A percentile compares a stretch with the other conserved stretches of the same genome.
Conservation (phyloP, 805 yeast species). For the Candida takata region DNA sequence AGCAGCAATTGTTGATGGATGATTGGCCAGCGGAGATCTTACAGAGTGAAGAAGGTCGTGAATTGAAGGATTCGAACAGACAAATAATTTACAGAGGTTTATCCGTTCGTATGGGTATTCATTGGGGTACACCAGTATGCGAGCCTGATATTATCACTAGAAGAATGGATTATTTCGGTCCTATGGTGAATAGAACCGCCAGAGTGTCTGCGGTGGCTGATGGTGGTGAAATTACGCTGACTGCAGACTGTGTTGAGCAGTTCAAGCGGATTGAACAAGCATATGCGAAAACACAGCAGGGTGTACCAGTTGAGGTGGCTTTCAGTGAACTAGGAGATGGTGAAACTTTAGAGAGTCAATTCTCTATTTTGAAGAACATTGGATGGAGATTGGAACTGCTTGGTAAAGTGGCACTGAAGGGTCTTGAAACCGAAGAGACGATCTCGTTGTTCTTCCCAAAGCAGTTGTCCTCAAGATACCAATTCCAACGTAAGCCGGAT, state of each 20-base stretch:
- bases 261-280: conserved; percentile 47
- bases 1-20: conserved; percentile 69
- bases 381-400: conserved; percentile 63
- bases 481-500: conserved; percentile 30
- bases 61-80: conserved; percentile 55
- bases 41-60: conserved; percentile 77
- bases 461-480: conserved; percentile 52
- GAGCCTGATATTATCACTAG: conserved; percentile 92
- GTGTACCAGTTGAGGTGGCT: conserved; percentile 30
- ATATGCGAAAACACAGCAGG: conserved; percentile 3
- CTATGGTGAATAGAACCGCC: conserved; percentile 94
- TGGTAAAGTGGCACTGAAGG: conserved; percentile 89
- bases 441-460: conserved; percentile 76
- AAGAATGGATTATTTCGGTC: conserved; percentile 98
- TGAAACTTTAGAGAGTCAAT: conserved; percentile 57
- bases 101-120: conserved; percentile 96
- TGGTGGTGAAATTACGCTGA: conserved; percentile 94
- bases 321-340: conserved; percentile 41
- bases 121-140: conserved; percentile 97
- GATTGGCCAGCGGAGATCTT: conserved; percentile 96
- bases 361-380: conserved; percentile 53
- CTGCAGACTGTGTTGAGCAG: conserved; percentile 74
- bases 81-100: conserved; percentile 73
- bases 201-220: conserved; percentile 92
- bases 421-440: conserved; percentile 87